Base-by-base conservation (phyloP, 129 eudicot genomes). In the Tanacetum coccineum region DNA sequence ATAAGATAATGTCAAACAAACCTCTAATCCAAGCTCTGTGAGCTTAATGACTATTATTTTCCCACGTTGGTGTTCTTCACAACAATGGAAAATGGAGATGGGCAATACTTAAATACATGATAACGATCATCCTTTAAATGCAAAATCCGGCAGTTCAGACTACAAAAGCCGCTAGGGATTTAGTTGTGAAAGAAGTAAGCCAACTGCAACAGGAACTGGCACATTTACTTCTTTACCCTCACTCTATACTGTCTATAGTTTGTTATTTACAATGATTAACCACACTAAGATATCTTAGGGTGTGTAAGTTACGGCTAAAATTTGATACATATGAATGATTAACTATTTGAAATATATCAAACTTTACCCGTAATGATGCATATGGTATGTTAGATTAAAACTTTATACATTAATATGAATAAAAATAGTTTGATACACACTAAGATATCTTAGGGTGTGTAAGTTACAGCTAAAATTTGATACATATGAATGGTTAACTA, bases 141-240 rank as follows among this genome's bases (percentile, higher is more conserved):
- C 64, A 87, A 84, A 80, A 80, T 67, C 85, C 49, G 50, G 75
- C 77, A 21, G 20, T 87, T 74, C 87, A 84, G 81, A 83, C 76
- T 20, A 78, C 83, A 45, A 83, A 66, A 73, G 81, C 82, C 5
- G 90, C 90, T 67, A 91, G 87, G 70, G 96, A 91, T 91, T 78
- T 88, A 22, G 90, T 83, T 64, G 79, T 87, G 51, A 83, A 73
- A 63, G 93, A 83, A 81, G 79, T 83, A 59, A 81, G 74, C 48
- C 80, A 83, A 39, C 84, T 91, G 70, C 87, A 83, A 75, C 86
- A 83, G 64, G 95, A 91, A 49, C 70, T 91, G 88, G 97, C 87
- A 46, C 18, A 49, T 47, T 28, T 67, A 28, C 70, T 53, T 66
- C 61, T 28, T 67, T 50, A 59, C 61, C 69, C 52, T 68, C 49